phyloP scores from a whole-genome alignment of 495 filamentous ascomycete genomes.

The Cudoniella acicularis region DNA sequence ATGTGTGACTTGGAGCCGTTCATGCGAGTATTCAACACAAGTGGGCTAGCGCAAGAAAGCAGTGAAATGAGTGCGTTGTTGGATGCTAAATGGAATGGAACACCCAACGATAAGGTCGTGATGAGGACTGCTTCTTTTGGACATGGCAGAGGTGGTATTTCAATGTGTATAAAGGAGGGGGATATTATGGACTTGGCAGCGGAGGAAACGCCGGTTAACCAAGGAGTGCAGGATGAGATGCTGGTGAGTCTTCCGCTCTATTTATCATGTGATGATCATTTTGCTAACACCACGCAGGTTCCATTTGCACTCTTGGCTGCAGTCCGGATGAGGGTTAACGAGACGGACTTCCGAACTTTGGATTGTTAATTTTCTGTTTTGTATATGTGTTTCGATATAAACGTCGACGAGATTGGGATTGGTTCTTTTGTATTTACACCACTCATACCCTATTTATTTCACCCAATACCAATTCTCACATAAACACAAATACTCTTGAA shows the following conservation, averaged over 20 bases:
- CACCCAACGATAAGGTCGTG: not conserved
- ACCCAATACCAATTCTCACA: too few relatives aligned
- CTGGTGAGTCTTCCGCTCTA: not conserved
- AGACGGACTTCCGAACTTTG: not conserved
- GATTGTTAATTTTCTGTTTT: not conserved
- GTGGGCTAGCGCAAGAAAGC: too few relatives aligned
- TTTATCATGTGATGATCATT: not conserved
- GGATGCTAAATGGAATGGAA: not conserved
- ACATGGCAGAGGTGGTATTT: constrained; percentile 2
- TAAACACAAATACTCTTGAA: too few relatives aligned
- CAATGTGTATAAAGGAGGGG: constrained; percentile 8
- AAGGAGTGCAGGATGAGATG: not conserved
- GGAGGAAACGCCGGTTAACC: not conserved
- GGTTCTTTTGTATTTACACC: not conserved
- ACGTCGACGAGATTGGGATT: not conserved
- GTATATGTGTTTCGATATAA: not conserved
- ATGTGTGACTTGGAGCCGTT: constrained; percentile 9
- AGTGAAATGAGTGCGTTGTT: not conserved
- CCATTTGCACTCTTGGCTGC: not conserved
- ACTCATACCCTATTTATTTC: too few relatives aligned
- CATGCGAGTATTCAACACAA: constrained; percentile 1
- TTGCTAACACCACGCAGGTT: not conserved
- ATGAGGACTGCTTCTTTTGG: constrained; percentile 14
- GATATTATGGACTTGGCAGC: not conserved
- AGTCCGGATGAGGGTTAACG: not conserved